phyloP scores from a whole-genome alignment of 805 yeast species.

The Kodamaea jinghongensis region DNA sequence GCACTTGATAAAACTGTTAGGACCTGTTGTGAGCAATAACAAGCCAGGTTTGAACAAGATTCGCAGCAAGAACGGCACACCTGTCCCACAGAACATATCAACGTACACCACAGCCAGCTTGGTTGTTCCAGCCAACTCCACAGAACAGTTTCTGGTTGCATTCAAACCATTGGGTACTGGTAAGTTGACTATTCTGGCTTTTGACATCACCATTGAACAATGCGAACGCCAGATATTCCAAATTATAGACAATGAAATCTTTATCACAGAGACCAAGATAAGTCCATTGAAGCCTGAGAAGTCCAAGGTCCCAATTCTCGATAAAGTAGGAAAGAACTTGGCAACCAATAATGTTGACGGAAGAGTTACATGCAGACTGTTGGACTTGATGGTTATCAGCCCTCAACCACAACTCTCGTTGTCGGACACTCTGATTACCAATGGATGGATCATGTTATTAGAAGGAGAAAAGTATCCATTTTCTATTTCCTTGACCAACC shows the following conservation, averaged over 20 bases:
- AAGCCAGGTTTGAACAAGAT: slow-evolving; percentile 7
- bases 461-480: slow-evolving; percentile 70
- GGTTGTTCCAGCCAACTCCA: slow-evolving; percentile 26
- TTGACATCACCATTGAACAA: slow-evolving; percentile 48
- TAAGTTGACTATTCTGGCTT: slow-evolving; percentile 46
- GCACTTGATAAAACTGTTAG: slow-evolving; percentile 8
- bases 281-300: background rate
- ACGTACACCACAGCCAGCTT: slow-evolving; percentile 10
- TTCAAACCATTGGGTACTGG: slow-evolving; percentile 54
- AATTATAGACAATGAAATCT: slow-evolving; percentile 32
- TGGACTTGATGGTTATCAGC: slow-evolving; percentile 34
- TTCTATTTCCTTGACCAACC: slow-evolving; percentile 53
- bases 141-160: slow-evolving; percentile 39
- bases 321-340: slow-evolving; percentile 25
- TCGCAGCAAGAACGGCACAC: background rate
- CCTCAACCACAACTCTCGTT: slow-evolving; percentile 63
- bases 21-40: background rate
- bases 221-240: slow-evolving; percentile 48
- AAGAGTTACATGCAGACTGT: slow-evolving; percentile 17
- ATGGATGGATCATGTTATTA: slow-evolving; percentile 69
- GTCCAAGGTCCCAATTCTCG: slow-evolving; percentile 11
- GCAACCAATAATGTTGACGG: slow-evolving; percentile 16
- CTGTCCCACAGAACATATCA: slow-evolving; percentile 1
- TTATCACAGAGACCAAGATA: background rate
- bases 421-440: slow-evolving; percentile 50